These are phyloP conservation scores for Russula earlei DNA, from an alignment of 768 basidiomycete species.

Conservation along the genomic window DNA sequence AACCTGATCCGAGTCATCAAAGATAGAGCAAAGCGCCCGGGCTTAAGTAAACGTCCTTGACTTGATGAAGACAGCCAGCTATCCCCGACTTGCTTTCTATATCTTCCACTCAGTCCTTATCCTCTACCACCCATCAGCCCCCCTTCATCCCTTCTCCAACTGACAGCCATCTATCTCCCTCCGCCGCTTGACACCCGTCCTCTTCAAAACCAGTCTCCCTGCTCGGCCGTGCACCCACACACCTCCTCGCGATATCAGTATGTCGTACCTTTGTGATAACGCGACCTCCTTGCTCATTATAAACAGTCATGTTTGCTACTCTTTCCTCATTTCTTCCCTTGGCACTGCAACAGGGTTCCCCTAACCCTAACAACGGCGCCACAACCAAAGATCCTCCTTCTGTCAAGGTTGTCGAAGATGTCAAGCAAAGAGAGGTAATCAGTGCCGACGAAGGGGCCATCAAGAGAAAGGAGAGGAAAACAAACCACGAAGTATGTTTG, in stretches of 20 bases:
- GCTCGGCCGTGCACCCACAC: not conserved
- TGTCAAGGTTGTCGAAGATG: not conserved
- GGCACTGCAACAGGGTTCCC: slow-evolving; percentile 12
- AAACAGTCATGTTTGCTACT: slow-evolving; percentile 13
- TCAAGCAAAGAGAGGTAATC: not conserved
- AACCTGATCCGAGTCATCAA: too few species aligned
- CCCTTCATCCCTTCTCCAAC: not conserved
- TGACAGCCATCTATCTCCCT: not conserved
- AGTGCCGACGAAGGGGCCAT: slow-evolving; percentile 26
- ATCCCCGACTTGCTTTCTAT: too few species aligned
- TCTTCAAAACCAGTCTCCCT: slow-evolving; percentile 1
- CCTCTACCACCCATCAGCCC: not conserved
- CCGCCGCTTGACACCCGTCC: not conserved
- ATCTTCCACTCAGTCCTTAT: not conserved
- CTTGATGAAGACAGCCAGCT: too few species aligned
- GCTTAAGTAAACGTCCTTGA: not conserved
- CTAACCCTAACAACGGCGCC: slow-evolving; percentile 6
- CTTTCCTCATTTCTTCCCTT: slow-evolving; percentile 15
- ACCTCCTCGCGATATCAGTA: not conserved
- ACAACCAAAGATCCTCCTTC: not conserved
- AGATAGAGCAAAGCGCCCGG: too few species aligned
- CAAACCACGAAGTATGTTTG: slow-evolving; percentile 38
- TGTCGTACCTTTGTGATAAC: not conserved
- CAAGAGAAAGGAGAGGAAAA: slow-evolving; percentile 40
- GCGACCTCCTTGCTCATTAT: not conserved